phyloP scores from a whole-genome alignment of 2,329 filamentous ascomycete species.

The Colletotrichum kahawae region DNA sequence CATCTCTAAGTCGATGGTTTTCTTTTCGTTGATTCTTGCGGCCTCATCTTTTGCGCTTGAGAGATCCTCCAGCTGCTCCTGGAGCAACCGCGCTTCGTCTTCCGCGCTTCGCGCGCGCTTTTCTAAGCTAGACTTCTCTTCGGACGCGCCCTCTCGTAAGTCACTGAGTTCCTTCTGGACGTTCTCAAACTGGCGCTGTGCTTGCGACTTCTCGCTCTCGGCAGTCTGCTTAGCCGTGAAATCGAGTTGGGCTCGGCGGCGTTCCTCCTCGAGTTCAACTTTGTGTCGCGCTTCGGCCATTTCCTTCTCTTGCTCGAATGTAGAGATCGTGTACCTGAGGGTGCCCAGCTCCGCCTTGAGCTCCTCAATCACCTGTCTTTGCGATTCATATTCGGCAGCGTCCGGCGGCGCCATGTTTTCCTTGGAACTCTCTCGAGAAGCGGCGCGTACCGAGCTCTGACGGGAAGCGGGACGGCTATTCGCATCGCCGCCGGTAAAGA shows the following conservation, averaged over 20 bases:
- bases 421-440: slow-evolving; percentile 63
- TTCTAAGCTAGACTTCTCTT: slow-evolving; percentile 70
- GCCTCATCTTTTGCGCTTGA: slow-evolving; percentile 70
- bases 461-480: slow-evolving; percentile 42
- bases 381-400: slow-evolving; percentile 63
- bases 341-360: slow-evolving; percentile 90
- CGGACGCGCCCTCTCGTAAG: slow-evolving; percentile 52
- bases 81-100: slow-evolving; percentile 74
- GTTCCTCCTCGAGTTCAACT: slow-evolving; percentile 81
- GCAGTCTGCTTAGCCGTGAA: slow-evolving; percentile 70
- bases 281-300: slow-evolving; percentile 79
- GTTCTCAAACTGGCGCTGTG: slow-evolving; percentile 53
- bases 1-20: slow-evolving; percentile 58
- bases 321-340: slow-evolving; percentile 85
- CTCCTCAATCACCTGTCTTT: slow-evolving; percentile 69
- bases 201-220: slow-evolving; percentile 58
- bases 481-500: slow-evolving; percentile 59
- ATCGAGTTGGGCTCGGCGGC: slow-evolving; percentile 83
- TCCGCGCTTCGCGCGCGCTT: slow-evolving; percentile 72
- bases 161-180: slow-evolving; percentile 57
- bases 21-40: slow-evolving; percentile 64
- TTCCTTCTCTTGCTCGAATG: slow-evolving; percentile 86
- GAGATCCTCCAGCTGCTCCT: slow-evolving; percentile 83
- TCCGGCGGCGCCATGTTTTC: slow-evolving; percentile 65
- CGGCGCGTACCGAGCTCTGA: slow-evolving; percentile 48